Evolutionary conservation across 164 flowering plant species (phyloP).

Genomic region (Berberis vulgaris): DNA sequence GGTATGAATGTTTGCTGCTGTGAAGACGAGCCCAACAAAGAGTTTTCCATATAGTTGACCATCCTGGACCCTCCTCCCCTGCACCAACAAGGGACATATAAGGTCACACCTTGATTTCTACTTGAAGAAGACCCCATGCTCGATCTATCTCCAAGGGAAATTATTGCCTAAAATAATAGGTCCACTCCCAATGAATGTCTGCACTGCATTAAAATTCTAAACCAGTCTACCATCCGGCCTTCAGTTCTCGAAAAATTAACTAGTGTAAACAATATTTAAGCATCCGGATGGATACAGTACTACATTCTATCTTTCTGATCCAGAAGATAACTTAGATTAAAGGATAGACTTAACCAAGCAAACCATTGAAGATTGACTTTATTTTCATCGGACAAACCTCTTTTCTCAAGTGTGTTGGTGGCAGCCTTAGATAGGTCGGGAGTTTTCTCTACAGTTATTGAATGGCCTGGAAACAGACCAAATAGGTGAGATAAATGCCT

Average conservation of each 20-base stretch:
- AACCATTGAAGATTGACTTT: no score
- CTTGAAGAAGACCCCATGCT: background rate
- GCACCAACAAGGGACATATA: background rate
- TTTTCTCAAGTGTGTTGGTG: slow-evolving; percentile 53
- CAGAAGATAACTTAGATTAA: no score
- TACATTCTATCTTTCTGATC: no score
- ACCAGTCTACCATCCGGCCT: no score
- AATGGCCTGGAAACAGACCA: slow-evolving; percentile 90
- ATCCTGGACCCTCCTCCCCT: slow-evolving; percentile 98
- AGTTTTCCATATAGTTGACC: slow-evolving; percentile 92
- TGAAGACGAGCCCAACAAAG: slow-evolving; percentile 82
- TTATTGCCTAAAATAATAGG: no score
- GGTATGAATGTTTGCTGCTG: slow-evolving; percentile 68
- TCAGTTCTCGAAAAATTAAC: no score
- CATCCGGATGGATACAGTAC: no score
- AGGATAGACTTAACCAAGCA: no score
- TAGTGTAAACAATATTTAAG: no score
- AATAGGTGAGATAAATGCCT: slow-evolving; percentile 87
- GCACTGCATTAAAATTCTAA: no score
- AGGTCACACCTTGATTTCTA: background rate
- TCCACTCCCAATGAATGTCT: no score
- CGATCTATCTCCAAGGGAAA: no score
- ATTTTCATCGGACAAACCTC: slow-evolving; percentile 39
- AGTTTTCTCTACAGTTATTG: slow-evolving; percentile 56
- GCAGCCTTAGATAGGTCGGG: slow-evolving; percentile 88